phyloP scores from a whole-genome alignment of 2,329 filamentous ascomycete genomes.

The Dactylellina parvicollis region DNA sequence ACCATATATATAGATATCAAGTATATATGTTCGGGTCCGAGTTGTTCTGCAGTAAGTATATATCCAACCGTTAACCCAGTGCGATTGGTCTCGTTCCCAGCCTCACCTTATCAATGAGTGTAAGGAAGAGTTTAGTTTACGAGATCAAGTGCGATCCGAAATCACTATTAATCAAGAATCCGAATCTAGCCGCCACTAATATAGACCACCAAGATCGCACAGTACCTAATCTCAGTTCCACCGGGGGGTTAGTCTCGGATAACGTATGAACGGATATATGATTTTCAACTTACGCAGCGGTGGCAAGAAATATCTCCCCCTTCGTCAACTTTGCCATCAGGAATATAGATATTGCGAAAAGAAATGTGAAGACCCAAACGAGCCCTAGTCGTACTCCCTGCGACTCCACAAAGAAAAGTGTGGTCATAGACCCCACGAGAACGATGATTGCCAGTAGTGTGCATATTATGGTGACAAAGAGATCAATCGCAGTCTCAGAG shows the following conservation, averaged over 20 bases:
- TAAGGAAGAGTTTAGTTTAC: too few species aligned
- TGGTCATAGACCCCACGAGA: slow-evolving; percentile 55
- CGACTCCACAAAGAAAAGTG: slow-evolving; percentile 54
- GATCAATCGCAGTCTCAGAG: slow-evolving; percentile 47
- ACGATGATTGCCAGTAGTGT: slow-evolving; percentile 54
- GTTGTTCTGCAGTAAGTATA: too few species aligned
- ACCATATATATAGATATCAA: too few species aligned
- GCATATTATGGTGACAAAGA: slow-evolving; percentile 54
- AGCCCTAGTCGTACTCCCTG: slow-evolving; percentile 55
- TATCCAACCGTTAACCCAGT: too few species aligned
- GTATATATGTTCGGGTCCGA: too few species aligned
- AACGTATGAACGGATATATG: slow-evolving; percentile 37
- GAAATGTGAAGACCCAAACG: slow-evolving; percentile 58
- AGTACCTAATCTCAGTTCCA: slow-evolving; percentile 14
- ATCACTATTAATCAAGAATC: too few species aligned
- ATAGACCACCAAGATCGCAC: slow-evolving; percentile 49
- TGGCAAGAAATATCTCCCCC: slow-evolving; percentile 59
- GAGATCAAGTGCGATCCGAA: too few species aligned
- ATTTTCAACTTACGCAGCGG: slow-evolving; percentile 58
- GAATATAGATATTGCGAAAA: slow-evolving; percentile 58
- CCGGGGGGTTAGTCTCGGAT: slow-evolving; percentile 41
- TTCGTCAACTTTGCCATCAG: slow-evolving; percentile 58
- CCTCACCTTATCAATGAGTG: too few species aligned
- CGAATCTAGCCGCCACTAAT: slow-evolving; percentile 40
- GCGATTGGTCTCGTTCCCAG: too few species aligned